These are phyloP conservation scores for Septoria petroselini DNA, from an alignment of 2,329 filamentous ascomycete genomes.

Conservation along the genomic window DNA sequence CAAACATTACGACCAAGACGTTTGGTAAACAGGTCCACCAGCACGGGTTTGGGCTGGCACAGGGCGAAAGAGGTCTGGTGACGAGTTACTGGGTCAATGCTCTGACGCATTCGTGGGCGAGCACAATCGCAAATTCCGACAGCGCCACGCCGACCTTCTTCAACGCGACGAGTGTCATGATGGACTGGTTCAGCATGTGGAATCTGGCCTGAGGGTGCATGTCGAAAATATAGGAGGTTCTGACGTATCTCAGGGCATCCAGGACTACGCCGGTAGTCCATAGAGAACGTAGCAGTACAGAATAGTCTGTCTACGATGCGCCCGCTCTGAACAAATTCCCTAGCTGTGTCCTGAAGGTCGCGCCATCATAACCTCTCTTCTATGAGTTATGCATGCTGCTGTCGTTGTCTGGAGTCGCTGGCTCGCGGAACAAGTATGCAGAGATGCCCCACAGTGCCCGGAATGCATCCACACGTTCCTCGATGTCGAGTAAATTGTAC, in stretches of 20 bases:
- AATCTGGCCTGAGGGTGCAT: slow-evolving; percentile 12
- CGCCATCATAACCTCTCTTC: neutral
- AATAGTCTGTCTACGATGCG: no score
- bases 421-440: slow-evolving; percentile 46
- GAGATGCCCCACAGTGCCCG: slow-evolving; percentile 58
- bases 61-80: slow-evolving; percentile 33
- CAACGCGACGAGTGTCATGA: slow-evolving; percentile 27
- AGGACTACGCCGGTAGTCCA: no score
- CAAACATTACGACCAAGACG: slow-evolving; percentile 28
- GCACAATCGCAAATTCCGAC: slow-evolving; percentile 12
- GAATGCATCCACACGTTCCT: slow-evolving; percentile 56
- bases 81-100: slow-evolving; percentile 40
- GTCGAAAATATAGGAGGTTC: no score
- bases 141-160: slow-evolving; percentile 19
- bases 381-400: neutral
- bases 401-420: neutral
- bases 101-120: slow-evolving; percentile 42
- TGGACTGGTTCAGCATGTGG: slow-evolving; percentile 28
- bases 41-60: slow-evolving; percentile 31
- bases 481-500: slow-evolving; percentile 56
- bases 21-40: slow-evolving; percentile 29
- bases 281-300: no score
- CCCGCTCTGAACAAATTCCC: neutral
- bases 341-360: neutral
- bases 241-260: no score